Evolutionary conservation across 1,139 yeast species (phyloP).

Genomic region (Hemisphaericaspora xylanilytica): DNA sequence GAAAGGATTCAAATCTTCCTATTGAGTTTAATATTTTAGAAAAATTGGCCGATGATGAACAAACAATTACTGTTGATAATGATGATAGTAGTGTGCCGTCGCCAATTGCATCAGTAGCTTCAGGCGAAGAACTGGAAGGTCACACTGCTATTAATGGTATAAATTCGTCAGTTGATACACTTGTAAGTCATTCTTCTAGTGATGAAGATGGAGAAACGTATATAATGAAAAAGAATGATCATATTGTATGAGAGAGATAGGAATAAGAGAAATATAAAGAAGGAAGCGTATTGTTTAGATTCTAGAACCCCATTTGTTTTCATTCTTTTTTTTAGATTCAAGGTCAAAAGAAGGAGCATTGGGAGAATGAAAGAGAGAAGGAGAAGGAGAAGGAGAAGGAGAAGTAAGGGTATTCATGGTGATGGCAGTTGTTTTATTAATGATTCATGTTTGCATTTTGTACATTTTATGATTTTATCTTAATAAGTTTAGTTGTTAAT

Average conservation of each 20-base stretch:
- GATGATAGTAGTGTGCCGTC: not conserved
- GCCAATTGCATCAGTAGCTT: slow-evolving; percentile 4
- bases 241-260: slow-evolving; percentile 11
- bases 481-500: not conserved
- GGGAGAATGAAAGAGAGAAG: not conserved
- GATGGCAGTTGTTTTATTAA: not conserved
- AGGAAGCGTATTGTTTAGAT: too few species aligned
- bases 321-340: not conserved
- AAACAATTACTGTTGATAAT: slow-evolving; percentile 2
- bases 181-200: not conserved
- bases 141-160: not conserved
- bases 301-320: too few species aligned
- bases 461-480: not conserved
- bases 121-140: slow-evolving; percentile 1
- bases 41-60: slow-evolving; percentile 9
- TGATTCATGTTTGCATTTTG: not conserved
- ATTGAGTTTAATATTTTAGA: slow-evolving; percentile 14
- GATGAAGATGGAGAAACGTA: slow-evolving; percentile 6
- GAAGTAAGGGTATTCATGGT: too few species aligned
- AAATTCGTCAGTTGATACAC: not conserved
- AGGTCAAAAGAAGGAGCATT: not conserved
- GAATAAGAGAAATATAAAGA: too few species aligned
- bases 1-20: slow-evolving; percentile 56
- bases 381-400: too few species aligned
- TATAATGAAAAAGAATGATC: slow-evolving; percentile 11